These are phyloP conservation scores for Hypsizygus marmoreus DNA, from an alignment of 768 basidiomycete species.

Conservation along the genomic window DNA sequence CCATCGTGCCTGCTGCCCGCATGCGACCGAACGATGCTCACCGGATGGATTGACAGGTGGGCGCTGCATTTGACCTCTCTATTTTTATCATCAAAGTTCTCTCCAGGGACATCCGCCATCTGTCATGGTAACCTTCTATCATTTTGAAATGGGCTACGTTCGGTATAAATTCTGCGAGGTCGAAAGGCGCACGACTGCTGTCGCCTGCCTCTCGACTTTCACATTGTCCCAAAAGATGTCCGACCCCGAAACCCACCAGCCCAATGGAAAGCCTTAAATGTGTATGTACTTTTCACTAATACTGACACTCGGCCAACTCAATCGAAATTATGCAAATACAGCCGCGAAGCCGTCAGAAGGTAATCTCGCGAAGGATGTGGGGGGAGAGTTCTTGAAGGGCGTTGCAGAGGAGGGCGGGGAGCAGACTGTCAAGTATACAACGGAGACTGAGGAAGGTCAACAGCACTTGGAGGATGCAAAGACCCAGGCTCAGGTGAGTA, in stretches of 20 bases:
- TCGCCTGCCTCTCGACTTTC: no score
- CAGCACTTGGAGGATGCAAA: constrained; percentile 28
- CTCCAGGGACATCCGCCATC: not conserved
- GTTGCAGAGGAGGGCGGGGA: constrained; percentile 24
- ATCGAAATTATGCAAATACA: no score
- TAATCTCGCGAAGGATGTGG: constrained; percentile 19
- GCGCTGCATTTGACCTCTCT: not conserved
- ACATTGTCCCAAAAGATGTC: not conserved
- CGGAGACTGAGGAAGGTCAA: constrained; percentile 20
- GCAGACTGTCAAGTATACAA: constrained; percentile 18
- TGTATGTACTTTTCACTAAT: constrained; percentile 1
- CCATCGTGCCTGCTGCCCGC: no score
- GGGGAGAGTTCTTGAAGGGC: constrained; percentile 19
- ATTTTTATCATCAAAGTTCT: not conserved
- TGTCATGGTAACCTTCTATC: not conserved
- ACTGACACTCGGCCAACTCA: no score
- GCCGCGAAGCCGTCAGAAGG: no score
- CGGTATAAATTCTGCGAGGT: no score
- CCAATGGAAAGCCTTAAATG: constrained; percentile 8
- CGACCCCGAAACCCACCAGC: constrained; percentile 5
- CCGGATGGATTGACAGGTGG: not conserved
- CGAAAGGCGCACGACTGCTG: no score
- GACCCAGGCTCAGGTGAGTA: constrained; percentile 26
- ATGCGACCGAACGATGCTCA: no score
- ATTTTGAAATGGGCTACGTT: no score